Evolutionary conservation across 345 rosid species (phyloP).

Genomic region (Melaleuca alternifolia): DNA sequence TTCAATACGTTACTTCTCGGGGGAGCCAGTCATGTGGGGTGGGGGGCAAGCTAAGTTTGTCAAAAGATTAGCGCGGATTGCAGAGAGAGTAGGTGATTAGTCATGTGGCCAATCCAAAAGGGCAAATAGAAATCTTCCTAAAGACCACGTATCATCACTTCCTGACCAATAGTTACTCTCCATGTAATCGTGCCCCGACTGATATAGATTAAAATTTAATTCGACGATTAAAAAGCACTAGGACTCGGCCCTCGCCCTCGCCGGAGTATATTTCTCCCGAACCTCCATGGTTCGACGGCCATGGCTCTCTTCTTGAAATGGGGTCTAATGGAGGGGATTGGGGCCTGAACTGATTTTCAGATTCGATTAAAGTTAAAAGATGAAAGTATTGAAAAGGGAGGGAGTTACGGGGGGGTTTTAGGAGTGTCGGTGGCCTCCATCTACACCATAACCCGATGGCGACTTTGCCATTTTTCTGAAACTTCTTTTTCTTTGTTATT

Average conservation of each 20-base stretch:
- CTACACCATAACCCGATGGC: background rate
- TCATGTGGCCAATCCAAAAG: background rate
- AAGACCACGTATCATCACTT: no score
- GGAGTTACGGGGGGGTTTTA: background rate
- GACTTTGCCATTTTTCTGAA: background rate
- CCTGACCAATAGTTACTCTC: no score
- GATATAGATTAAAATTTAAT: background rate
- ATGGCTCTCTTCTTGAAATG: no score
- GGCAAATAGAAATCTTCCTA: background rate
- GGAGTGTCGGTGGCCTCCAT: background rate
- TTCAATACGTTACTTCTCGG: background rate
- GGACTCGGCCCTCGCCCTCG: no score
- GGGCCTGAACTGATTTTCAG: no score
- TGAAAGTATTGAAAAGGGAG: background rate
- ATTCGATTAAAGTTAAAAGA: no score
- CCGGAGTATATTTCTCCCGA: no score
- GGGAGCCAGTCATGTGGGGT: background rate
- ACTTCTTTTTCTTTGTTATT: background rate
- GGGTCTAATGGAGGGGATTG: no score
- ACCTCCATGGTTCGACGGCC: no score
- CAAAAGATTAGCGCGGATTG: background rate
- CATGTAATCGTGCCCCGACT: background rate
- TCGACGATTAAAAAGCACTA: background rate
- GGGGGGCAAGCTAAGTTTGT: background rate
- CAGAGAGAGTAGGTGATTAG: background rate